phyloP scores from a whole-genome alignment of 2,329 filamentous ascomycete genomes.

The Penicillium sp. region DNA sequence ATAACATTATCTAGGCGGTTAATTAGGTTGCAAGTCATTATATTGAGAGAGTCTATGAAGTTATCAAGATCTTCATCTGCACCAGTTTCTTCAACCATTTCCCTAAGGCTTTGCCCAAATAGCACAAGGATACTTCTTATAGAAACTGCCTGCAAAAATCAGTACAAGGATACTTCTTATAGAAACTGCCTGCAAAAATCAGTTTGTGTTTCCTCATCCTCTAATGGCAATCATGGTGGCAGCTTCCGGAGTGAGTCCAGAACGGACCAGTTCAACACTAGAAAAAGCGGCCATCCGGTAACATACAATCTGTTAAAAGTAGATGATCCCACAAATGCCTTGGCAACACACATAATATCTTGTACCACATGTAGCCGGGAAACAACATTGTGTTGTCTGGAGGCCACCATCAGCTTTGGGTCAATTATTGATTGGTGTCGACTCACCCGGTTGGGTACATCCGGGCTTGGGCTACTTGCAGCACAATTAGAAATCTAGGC shows the following conservation, averaged over 20 bases:
- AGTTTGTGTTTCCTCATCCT: slow-evolving; percentile 63
- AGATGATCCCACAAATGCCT: slow-evolving; percentile 56
- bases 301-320: slow-evolving; percentile 46
- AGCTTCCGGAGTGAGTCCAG: slow-evolving; percentile 47
- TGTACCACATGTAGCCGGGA: slow-evolving; percentile 30
- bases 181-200: slow-evolving; percentile 54
- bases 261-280: slow-evolving; percentile 46
- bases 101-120: slow-evolving; percentile 59
- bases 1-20: slow-evolving; percentile 35
- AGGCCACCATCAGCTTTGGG: slow-evolving; percentile 5
- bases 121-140: slow-evolving; percentile 48
- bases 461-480: too few species aligned
- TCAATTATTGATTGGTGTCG: not conserved
- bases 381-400: slow-evolving; percentile 29
- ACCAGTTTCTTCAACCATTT: slow-evolving; percentile 56
- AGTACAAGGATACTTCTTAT: slow-evolving; percentile 46
- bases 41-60: slow-evolving; percentile 57
- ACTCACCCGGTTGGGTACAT: slow-evolving; percentile 23
- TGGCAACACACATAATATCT: slow-evolving; percentile 54
- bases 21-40: slow-evolving; percentile 48
- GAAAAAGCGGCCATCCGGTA: slow-evolving; percentile 52
- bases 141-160: slow-evolving; percentile 54
- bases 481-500: too few species aligned
- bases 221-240: slow-evolving; percentile 65
- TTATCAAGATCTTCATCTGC: slow-evolving; percentile 59